These are phyloP conservation scores for Allium sativum DNA, from an alignment of 106 monocot genomes.

Conservation along the genomic window DNA sequence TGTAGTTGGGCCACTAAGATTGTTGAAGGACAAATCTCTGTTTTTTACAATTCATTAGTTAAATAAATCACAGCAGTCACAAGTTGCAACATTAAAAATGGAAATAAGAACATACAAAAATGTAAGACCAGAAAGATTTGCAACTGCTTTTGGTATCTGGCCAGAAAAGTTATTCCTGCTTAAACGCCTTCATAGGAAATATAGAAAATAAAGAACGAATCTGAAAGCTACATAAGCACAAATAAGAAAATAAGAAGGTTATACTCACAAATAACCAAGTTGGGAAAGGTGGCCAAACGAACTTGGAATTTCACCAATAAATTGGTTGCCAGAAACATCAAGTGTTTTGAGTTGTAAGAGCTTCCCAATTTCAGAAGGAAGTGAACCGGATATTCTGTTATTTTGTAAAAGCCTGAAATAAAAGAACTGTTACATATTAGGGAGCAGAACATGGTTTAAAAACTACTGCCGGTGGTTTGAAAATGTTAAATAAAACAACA, in stretches of 20 bases:
- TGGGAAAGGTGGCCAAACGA: slow-evolving; percentile 62
- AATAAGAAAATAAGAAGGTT: neutral
- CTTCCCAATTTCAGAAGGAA: slow-evolving; percentile 80
- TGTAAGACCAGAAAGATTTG: slow-evolving; percentile 63
- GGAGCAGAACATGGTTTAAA: no score
- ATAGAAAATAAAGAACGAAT: neutral
- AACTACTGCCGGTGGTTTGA: no score
- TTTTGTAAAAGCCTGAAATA: slow-evolving; percentile 70
- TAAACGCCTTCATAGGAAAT: slow-evolving; percentile 47
- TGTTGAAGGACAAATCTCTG: slow-evolving; percentile 97
- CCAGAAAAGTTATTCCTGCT: slow-evolving; percentile 85
- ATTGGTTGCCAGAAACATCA: slow-evolving; percentile 80
- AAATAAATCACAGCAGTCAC: no score
- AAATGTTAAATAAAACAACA: no score
- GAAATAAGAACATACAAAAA: slow-evolving; percentile 61
- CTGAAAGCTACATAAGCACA: neutral
- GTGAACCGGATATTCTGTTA: slow-evolving; percentile 61
- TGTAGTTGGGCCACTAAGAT: slow-evolving; percentile 77
- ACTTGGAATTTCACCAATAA: slow-evolving; percentile 68
- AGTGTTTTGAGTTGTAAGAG: slow-evolving; percentile 59
- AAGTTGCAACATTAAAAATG: no score
- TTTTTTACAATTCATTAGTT: slow-evolving; percentile 10
- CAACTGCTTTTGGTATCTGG: slow-evolving; percentile 68
- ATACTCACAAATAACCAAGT: slow-evolving; percentile 67
- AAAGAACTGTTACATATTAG: neutral